Percentiles rank a stretch among this genome's conserved stretches.
These are phyloP conservation scores for Sherardia arvensis DNA, from an alignment of 257 asterid genomes.

Conservation along the genomic window DNA sequence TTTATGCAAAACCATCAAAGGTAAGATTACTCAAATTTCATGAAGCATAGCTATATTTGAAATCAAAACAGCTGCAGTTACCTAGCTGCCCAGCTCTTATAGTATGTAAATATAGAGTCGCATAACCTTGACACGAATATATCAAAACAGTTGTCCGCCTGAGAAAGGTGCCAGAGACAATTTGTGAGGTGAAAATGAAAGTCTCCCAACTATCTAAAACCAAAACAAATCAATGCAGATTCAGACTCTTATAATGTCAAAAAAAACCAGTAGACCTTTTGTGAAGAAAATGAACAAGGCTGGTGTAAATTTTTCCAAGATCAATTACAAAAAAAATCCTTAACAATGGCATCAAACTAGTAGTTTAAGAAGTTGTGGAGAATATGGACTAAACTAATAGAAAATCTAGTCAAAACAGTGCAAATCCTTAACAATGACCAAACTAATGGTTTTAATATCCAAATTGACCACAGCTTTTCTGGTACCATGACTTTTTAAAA, in stretches of 20 bases:
- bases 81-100: slow-evolving; percentile 99
- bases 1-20: slow-evolving; percentile 18
- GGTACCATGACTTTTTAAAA: too few species aligned
- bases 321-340: neutral
- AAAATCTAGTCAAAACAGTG: too few species aligned
- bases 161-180: slow-evolving; percentile 16
- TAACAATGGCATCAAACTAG: neutral
- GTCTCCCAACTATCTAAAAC: neutral
- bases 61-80: slow-evolving; percentile 19
- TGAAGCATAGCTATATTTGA: slow-evolving; percentile 5
- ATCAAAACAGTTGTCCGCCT: slow-evolving; percentile 98
- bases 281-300: neutral
- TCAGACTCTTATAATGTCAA: neutral
- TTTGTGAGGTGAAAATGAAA: neutral
- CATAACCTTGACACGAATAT: slow-evolving; percentile 78
- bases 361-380: too few species aligned
- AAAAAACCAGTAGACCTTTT: neutral
- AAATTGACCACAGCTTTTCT: neutral
- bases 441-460: too few species aligned
- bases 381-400: too few species aligned
- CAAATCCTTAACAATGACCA: too few species aligned
- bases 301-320: neutral
- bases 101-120: slow-evolving; percentile 73
- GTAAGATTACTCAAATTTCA: neutral
- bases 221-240: neutral